Evolutionary conservation across 176 grass and related monocot species (phyloP), one percentile per base, ranked within the genome.

Genomic region (Zoysia japonica): DNA sequence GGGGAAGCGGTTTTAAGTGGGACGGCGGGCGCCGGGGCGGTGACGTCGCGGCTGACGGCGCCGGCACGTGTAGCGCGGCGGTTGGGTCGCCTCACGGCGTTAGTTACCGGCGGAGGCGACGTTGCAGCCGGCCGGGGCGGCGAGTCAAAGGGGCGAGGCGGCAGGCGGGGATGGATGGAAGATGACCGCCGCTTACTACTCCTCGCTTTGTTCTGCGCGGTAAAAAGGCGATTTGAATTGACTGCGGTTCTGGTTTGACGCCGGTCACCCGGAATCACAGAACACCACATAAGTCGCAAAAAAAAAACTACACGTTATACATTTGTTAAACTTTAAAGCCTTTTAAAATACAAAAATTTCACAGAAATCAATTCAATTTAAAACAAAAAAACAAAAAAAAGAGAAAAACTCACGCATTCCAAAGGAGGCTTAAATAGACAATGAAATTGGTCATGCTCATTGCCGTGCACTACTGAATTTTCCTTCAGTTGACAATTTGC

Each of bases 1-100:
- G 51, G 67, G 82, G 78, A 67, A 61, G 9, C 42, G 42, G 55
- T 89, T 61, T 89, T 89, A 85, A 85, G 72, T 72, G 60, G 67
- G 59, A 62, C 71, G 82, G 82, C 71, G 56, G 53, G 63, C 65
- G 78, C 71, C 60, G 63, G 65, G 15, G 71, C 40, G 37, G 77
- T 60, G 82, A 71, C 71, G 76, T 49, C 77, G 77, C 16, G 10
- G 56, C 7, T 71, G 87, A 78, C 77, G 78, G 64, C 41, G 50
- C 9, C 13, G 51, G 70, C 48, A 57, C 57, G 77, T 84, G 87
- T 41, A 49, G 36, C 17, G 42, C 43, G 1, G 49, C 59, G 44
- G 81, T 72, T 75, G 86, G 75, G 41, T n/a, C 8, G 14, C 2
- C 62, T 61, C 6, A 89, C 83, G 87, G 45, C 78, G 78, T 85